phyloP scores from a whole-genome alignment of 192 early-diverging fungal species.

The Spinellus fusiger region DNA sequence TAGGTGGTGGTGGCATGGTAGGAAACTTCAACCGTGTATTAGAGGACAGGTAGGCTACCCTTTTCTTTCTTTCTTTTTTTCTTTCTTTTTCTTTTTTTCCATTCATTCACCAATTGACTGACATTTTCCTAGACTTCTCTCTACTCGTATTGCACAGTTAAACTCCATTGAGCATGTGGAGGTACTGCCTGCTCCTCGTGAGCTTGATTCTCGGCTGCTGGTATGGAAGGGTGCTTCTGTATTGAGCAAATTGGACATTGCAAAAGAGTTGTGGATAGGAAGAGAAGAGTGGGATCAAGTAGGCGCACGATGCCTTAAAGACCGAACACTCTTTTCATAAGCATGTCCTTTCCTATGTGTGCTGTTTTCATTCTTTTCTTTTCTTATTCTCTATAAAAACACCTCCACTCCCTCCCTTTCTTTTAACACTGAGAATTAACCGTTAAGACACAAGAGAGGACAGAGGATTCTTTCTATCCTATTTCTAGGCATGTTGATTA shows the following conservation, averaged over 20 bases:
- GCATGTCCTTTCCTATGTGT: background rate
- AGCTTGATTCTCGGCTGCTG: constrained; percentile 76
- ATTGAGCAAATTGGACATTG: constrained; percentile 67
- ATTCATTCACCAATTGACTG: too few species aligned
- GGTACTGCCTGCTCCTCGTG: constrained; percentile 71
- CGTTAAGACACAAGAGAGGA: too few species aligned
- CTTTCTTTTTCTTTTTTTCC: background rate
- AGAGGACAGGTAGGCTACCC: constrained; percentile 45
- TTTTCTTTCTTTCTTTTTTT: background rate
- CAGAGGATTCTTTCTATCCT: too few species aligned
- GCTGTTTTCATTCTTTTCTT: background rate
- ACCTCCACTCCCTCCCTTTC: too few species aligned
- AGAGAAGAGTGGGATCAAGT: constrained; percentile 65
- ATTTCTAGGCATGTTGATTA: too few species aligned
- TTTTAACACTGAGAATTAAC: too few species aligned
- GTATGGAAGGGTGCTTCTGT: constrained; percentile 88
- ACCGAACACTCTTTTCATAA: constrained; percentile 51
- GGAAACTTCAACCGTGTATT: constrained; percentile 60
- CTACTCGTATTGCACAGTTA: constrained; percentile 31
- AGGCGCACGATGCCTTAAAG: constrained; percentile 56
- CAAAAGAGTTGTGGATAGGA: constrained; percentile 77
- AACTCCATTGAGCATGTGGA: constrained; percentile 51
- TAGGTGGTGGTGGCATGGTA: constrained; percentile 77
- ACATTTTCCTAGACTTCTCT: constrained; percentile 19
- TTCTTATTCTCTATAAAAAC: background rate